Percentiles rank a stretch among this genome's conserved stretches.
phyloP scores from a whole-genome alignment of 371 early-diverging fungal species.

The Apophysomyces trapeziformis region DNA sequence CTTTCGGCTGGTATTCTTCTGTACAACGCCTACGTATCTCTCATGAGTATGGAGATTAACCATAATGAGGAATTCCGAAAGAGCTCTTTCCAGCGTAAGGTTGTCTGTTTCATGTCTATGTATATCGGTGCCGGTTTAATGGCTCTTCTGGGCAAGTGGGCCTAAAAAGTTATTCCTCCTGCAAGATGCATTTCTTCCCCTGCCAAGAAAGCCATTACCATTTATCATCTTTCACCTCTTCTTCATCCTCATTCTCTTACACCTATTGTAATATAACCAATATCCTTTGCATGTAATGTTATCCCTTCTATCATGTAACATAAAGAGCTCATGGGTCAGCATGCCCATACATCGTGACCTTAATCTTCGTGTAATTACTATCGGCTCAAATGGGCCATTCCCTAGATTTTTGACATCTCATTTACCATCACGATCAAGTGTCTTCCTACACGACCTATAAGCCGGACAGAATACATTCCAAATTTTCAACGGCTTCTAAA shows the following conservation, averaged over 20 bases:
- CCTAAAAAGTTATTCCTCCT: slow-evolving; percentile 36
- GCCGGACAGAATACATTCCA: too few species aligned
- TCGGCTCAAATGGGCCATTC: too few species aligned
- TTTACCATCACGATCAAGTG: too few species aligned
- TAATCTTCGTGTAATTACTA: too few species aligned
- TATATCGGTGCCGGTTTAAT: slow-evolving; percentile 74
- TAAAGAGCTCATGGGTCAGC: too few species aligned
- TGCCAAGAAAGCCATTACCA: background rate
- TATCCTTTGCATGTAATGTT: background rate
- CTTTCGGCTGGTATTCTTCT: slow-evolving; percentile 67
- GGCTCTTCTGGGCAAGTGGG: slow-evolving; percentile 82
- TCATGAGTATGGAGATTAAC: slow-evolving; percentile 56
- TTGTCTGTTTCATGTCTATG: slow-evolving; percentile 45
- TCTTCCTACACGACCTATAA: too few species aligned
- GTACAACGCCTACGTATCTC: slow-evolving; percentile 60
- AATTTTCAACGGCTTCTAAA: too few species aligned
- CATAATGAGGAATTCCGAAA: slow-evolving; percentile 38
- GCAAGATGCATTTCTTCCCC: background rate
- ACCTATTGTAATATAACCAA: slow-evolving; percentile 5
- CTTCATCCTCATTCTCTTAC: background rate
- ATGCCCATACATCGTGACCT: too few species aligned
- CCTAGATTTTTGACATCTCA: too few species aligned
- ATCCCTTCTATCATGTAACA: background rate
- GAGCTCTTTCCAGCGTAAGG: slow-evolving; percentile 28
- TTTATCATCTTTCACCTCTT: background rate